These are phyloP conservation scores for Choricystis sp. DNA, from an alignment of 139 green algal genomes.

Conservation along the genomic window DNA sequence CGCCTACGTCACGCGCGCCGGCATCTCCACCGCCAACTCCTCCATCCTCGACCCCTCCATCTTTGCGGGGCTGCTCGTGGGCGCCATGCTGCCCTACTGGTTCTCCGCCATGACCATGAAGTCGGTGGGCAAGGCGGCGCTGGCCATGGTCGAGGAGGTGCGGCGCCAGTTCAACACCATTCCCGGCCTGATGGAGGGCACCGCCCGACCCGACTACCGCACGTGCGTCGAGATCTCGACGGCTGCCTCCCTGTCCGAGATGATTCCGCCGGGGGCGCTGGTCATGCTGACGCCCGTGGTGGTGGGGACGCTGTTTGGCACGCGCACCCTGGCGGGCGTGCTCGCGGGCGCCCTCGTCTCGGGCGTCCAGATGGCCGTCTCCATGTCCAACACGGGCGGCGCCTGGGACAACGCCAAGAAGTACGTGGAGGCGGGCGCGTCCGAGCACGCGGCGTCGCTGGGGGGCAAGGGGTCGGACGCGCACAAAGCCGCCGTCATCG, in stretches of 20 bases:
- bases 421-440: constrained; percentile 67
- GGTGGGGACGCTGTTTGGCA: constrained; percentile 62
- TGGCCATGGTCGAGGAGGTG: constrained; percentile 74
- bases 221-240: constrained; percentile 85
- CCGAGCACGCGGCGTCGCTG: constrained; percentile 72
- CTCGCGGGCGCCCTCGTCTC: constrained; percentile 81
- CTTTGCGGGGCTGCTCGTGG: constrained; percentile 82
- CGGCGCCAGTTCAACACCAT: constrained; percentile 89
- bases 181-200: constrained; percentile 82
- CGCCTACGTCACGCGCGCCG: constrained; percentile 75
- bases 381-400: constrained; percentile 91
- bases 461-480: constrained; percentile 90
- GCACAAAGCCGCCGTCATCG: constrained; percentile 95
- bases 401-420: constrained; percentile 99
- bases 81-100: constrained; percentile 95
- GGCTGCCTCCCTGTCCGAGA: constrained; percentile 69
- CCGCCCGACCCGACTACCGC: constrained; percentile 73
- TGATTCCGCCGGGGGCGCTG: constrained; percentile 78
- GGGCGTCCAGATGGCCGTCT: constrained; percentile 91
- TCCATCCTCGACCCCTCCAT: constrained; percentile 84
- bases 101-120: constrained; percentile 99
- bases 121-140: constrained; percentile 79
- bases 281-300: constrained; percentile 86
- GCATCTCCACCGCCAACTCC: constrained; percentile 59
- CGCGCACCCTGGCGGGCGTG: constrained; percentile 57